A percentile compares a stretch with the other conserved stretches of the same genome.
phyloP scores from a whole-genome alignment of 345 rosid species.

The Lumnitzera littorea region DNA sequence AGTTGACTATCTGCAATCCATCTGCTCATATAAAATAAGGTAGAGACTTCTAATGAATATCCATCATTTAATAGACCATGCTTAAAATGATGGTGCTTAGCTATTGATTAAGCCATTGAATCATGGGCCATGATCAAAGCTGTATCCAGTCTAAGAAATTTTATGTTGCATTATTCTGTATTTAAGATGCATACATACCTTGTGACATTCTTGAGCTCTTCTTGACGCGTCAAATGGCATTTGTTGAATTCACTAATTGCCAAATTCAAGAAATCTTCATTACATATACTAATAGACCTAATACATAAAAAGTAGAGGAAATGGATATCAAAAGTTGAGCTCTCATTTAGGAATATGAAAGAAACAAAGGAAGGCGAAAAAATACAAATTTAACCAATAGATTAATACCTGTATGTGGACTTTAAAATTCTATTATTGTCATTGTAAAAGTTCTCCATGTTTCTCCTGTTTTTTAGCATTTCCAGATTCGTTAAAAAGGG shows the following conservation, averaged over 20 bases:
- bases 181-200: constrained; percentile 29
- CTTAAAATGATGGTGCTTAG: too few relatives aligned
- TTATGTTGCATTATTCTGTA: too few relatives aligned
- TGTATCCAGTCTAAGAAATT: too few relatives aligned
- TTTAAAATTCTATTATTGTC: constrained; percentile 42
- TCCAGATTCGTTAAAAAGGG: constrained; percentile 52
- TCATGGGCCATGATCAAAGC: too few relatives aligned
- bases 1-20: constrained; percentile 59
- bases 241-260: constrained; percentile 65
- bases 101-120: too few relatives aligned
- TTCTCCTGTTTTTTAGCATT: constrained; percentile 50
- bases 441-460: constrained; percentile 27
- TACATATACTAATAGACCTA: constrained; percentile 35
- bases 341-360: background rate
- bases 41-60: too few relatives aligned
- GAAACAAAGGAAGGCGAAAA: background rate
- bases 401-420: constrained; percentile 49
- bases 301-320: constrained; percentile 10
- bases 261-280: constrained; percentile 47
- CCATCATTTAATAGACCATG: too few relatives aligned
- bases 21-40: constrained; percentile 23
- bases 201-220: constrained; percentile 56
- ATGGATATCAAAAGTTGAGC: too few relatives aligned
- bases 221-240: constrained; percentile 47
- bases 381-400: background rate